These are phyloP conservation scores for Aureobasidium sp. DNA, from an alignment of 2,329 filamentous ascomycete species.

Conservation along the genomic window DNA sequence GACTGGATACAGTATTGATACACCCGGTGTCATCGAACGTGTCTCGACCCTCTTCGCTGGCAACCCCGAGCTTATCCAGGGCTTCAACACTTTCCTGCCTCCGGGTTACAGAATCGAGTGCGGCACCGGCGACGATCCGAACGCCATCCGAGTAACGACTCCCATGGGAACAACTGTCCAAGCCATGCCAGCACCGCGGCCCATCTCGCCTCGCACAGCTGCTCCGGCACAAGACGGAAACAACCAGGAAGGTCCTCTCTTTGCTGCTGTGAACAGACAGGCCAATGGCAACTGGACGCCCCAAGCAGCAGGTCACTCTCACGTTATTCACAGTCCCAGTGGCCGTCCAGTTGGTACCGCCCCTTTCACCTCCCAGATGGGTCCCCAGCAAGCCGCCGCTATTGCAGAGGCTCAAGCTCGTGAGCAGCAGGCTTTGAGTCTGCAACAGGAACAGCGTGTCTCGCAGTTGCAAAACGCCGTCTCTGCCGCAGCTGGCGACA, in stretches of 20 bases:
- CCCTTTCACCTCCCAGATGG: conserved; percentile 27
- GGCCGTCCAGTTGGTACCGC: conserved; percentile 35
- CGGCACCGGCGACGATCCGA: conserved; percentile 85
- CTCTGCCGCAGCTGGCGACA: conserved; percentile 46
- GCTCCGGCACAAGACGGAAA: conserved; percentile 2
- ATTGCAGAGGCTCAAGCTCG: conserved; percentile 22
- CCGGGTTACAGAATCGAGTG: conserved; percentile 96
- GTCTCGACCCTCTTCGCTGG: conserved; percentile 94
- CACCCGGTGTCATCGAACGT: conserved; percentile 90
- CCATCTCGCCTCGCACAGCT: conserved; percentile 38
- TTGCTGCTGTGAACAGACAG: conserved; percentile 18
- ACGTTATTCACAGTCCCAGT: conserved; percentile 37
- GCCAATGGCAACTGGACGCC: conserved; percentile 34
- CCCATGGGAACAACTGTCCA: conserved; percentile 95
- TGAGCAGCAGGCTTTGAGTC: conserved; percentile 21
- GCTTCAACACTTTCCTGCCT: conserved; percentile 91
- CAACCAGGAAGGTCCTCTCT: conserved; percentile 5
- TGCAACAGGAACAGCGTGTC: conserved; percentile 56
- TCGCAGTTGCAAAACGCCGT: conserved; percentile 59
- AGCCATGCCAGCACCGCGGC: conserved; percentile 57
- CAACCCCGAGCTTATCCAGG: conserved; percentile 77
- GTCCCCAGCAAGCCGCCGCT: conserved; percentile 13
- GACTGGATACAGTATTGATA: conserved; percentile 61
- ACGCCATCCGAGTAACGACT: conserved; percentile 92
- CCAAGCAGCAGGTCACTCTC: conserved; percentile 27